These are phyloP conservation scores for Balakata baccata DNA, from an alignment of 345 rosid genomes.

Conservation along the genomic window DNA sequence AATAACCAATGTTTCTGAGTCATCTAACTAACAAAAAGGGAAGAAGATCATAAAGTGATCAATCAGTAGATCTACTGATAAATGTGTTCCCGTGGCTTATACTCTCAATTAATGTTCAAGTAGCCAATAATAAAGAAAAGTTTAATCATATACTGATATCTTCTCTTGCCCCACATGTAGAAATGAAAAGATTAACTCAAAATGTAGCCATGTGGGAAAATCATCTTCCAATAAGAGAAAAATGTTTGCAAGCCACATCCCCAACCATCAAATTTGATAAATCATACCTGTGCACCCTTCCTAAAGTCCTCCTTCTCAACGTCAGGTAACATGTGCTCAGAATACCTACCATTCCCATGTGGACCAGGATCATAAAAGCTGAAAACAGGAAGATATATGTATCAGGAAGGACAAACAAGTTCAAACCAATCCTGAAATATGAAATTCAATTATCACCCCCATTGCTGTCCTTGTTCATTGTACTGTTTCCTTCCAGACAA, in stretches of 20 bases:
- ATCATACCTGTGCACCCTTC: slow-evolving; percentile 95
- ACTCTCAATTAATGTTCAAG: background rate
- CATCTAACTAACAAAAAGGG: background rate
- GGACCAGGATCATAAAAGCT: slow-evolving; percentile 98
- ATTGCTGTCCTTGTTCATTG: background rate
- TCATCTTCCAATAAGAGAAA: background rate
- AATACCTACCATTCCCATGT: slow-evolving; percentile 95
- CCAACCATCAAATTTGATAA: background rate
- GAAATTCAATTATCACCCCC: background rate
- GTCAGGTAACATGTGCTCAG: slow-evolving; percentile 96
- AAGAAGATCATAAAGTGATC: background rate
- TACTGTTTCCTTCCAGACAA: background rate
- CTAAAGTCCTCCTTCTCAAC: slow-evolving; percentile 82
- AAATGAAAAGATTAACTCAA: background rate
- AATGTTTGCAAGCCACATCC: background rate
- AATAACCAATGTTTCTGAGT: background rate
- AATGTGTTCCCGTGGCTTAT: background rate
- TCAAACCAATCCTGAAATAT: background rate
- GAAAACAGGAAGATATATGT: slow-evolving; percentile 24
- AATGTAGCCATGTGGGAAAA: background rate
- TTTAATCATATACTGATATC: background rate
- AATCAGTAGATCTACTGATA: background rate
- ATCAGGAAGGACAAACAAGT: slow-evolving; percentile 11
- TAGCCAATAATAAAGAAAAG: background rate
- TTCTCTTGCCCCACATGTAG: background rate